Conservation (phyloP, 306 rosid species). For the Hylodesmum podocarpum region DNA sequence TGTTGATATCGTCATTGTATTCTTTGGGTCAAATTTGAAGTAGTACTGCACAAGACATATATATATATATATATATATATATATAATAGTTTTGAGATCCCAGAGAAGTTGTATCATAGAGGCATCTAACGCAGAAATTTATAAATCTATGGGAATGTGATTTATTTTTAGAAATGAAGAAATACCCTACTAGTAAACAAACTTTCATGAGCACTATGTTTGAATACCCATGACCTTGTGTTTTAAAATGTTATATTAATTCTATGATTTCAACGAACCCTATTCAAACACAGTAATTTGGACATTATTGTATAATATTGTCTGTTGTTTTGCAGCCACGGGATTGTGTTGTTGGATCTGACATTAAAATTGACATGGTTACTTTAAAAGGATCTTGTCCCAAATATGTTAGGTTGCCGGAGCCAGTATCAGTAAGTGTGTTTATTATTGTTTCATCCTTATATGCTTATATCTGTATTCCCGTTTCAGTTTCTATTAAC, state of each 20-base stretch:
- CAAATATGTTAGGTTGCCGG: constrained; percentile 70
- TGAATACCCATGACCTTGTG: not conserved
- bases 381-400: constrained; percentile 73
- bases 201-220: not conserved
- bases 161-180: not conserved
- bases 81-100: not conserved
- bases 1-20: constrained; percentile 3
- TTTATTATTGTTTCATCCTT: constrained; percentile 17
- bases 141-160: not conserved
- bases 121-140: not conserved
- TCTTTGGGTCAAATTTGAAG: constrained; percentile 9
- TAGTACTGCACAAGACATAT: constrained; percentile 1
- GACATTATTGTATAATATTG: not conserved
- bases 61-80: not conserved
- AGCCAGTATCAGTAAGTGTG: constrained; percentile 46
- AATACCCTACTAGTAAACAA: not conserved
- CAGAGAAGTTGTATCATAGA: not conserved
- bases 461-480: not conserved
- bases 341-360: constrained; percentile 58
- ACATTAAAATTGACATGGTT: constrained; percentile 36
- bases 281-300: constrained; percentile 9
- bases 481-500: constrained; percentile 1
- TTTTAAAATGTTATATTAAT: not conserved
- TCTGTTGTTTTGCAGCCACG: constrained; percentile 65
- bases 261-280: not conserved